Evolutionary conservation across 2,329 filamentous ascomycete genomes (phyloP).

Genomic region (Dryadomyces quercivorus): DNA sequence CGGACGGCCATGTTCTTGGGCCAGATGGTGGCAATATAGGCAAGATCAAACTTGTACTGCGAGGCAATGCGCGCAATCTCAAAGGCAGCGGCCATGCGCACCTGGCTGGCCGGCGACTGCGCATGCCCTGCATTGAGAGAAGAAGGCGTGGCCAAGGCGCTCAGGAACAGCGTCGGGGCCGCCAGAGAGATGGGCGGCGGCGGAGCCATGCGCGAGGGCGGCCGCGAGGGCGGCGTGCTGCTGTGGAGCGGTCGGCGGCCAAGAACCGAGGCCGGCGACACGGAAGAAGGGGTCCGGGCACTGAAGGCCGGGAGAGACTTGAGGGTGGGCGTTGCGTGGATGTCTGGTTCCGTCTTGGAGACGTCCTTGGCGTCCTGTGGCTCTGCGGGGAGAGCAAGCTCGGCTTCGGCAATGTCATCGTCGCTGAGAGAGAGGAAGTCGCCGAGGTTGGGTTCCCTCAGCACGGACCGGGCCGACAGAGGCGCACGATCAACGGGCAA

Average conservation of each 20-base stretch:
- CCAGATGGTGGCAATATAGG: conserved; percentile 49
- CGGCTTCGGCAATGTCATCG: conserved; percentile 42
- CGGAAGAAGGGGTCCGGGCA: background rate
- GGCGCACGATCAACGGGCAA: conserved; percentile 5
- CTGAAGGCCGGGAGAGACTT: background rate
- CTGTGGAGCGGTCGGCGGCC: background rate
- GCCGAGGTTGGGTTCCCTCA: conserved; percentile 38
- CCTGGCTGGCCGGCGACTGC: conserved; percentile 27
- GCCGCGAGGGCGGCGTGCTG: conserved; percentile 15
- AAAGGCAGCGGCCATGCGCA: conserved; percentile 36
- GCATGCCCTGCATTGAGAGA: background rate
- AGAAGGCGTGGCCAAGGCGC: background rate
- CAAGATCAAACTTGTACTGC: conserved; percentile 43
- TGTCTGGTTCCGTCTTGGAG: background rate
- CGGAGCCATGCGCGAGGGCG: conserved; percentile 16
- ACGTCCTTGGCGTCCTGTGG: background rate
- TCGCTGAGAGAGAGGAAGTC: conserved; percentile 44
- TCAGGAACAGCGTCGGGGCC: conserved; percentile 5
- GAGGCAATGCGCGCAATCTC: conserved; percentile 42
- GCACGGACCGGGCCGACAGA: conserved; percentile 20
- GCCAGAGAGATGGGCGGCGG: conserved; percentile 14
- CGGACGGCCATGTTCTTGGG: conserved; percentile 21
- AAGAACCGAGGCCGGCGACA: background rate
- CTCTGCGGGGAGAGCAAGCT: background rate
- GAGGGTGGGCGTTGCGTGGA: background rate